phyloP scores from a whole-genome alignment of 75 land plant species.

The Adiantum capillusveneris region DNA sequence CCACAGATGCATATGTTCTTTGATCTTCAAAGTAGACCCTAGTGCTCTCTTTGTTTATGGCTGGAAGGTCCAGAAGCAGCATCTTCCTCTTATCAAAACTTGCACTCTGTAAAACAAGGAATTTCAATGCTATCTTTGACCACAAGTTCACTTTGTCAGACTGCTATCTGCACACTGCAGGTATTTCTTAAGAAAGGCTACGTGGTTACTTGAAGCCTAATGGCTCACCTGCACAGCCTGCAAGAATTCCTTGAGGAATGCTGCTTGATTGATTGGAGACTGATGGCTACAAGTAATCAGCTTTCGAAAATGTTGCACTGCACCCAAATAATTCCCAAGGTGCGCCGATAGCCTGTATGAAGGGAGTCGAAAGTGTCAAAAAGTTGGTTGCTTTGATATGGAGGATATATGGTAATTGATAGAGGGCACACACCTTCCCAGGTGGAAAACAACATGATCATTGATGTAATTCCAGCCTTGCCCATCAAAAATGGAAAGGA shows the following conservation, averaged over 20 bases:
- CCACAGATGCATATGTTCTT: slow-evolving; percentile 77
- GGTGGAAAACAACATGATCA: slow-evolving; percentile 82
- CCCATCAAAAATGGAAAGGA: slow-evolving; percentile 64
- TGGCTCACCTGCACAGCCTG: slow-evolving; percentile 62
- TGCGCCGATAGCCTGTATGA: slow-evolving; percentile 36
- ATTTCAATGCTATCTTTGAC: too few relatives aligned
- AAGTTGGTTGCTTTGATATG: too few relatives aligned
- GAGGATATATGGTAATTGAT: too few relatives aligned
- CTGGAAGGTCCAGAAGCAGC: slow-evolving; percentile 53
- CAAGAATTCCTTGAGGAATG: slow-evolving; percentile 70
- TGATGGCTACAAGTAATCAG: slow-evolving; percentile 85
- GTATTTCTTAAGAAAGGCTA: too few relatives aligned
- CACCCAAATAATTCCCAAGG: slow-evolving; percentile 64
- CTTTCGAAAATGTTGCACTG: slow-evolving; percentile 64
- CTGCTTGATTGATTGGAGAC: slow-evolving; percentile 61
- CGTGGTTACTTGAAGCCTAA: too few relatives aligned
- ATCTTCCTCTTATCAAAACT: slow-evolving; percentile 44
- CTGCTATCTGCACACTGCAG: not conserved
- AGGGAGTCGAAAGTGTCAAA: too few relatives aligned
- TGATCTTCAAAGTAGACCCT: slow-evolving; percentile 82
- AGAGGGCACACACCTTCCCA: slow-evolving; percentile 62
- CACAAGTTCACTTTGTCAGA: too few relatives aligned
- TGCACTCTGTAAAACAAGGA: slow-evolving; percentile 35
- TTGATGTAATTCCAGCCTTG: slow-evolving; percentile 75
- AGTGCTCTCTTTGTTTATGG: slow-evolving; percentile 45